Evolutionary conservation across 2,329 filamentous ascomycete species (phyloP), one percentile per base, ranked within the genome.

Genomic region (Fusarium nygamai): DNA sequence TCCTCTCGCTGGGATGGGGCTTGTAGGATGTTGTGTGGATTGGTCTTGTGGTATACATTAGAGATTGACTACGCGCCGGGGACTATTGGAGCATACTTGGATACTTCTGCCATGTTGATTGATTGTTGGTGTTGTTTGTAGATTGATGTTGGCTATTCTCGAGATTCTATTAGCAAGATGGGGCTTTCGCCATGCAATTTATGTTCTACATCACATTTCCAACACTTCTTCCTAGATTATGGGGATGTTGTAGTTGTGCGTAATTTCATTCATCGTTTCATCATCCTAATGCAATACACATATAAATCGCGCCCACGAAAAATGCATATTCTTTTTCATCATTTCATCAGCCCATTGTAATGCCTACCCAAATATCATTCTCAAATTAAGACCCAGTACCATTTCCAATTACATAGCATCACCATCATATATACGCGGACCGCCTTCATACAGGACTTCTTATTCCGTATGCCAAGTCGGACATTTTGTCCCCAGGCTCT

Each of bases 71-170:
- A 8, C 14, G 5, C 4, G 7, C 3, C 11, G 11, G 14, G 6
- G 20, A 29, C 1, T 8, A 3, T 5, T 19, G 13, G 31, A 46
- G 27, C 31, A 19, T 61, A 54, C 59, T 54, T 61, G 13, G 47
- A n/a, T 61, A 61, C 47, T 22, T 61, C 47, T 29, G 59, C 24
- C 59, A 61, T 60, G 31, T 31, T 31, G 31, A 5, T 51, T 16
- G 22, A 53, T 11, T 12, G 14, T 36, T 22, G 29, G 2, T 60
- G 27, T 31, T 41, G 24, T 13, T 29, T 47, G 56, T 31, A 14
- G 17, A 6, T 27, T 20, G 17, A 24, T 10, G n/a, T 13, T 41
- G 24, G 17, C 10, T 27, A 13, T 12, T 46, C 24, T 13, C 1
- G 16, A 27, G 24, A 27, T 20, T 12, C 10, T 5, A 19, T 46